A percentile compares a stretch with the other conserved stretches of the same genome.
phyloP scores from a whole-genome alignment of 805 yeast species.

The Jamesozyma rosinii region DNA sequence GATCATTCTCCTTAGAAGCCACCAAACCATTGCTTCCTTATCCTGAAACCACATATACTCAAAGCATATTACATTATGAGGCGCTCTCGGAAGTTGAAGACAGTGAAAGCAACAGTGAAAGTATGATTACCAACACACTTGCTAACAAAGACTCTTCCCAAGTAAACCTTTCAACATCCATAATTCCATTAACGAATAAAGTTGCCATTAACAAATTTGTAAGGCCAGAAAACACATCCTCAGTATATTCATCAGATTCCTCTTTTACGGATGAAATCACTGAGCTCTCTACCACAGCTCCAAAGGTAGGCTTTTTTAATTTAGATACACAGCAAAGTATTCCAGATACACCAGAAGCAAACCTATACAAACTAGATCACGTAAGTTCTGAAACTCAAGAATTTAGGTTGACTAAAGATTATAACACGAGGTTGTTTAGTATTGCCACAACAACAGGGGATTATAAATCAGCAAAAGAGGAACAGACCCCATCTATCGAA shows the following conservation, averaged over 20 bases:
- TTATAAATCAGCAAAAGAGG: constrained; percentile 20
- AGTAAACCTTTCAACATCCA: constrained; percentile 18
- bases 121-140: background rate
- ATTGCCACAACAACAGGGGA: constrained; percentile 21
- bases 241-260: constrained; percentile 22
- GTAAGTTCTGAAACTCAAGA: background rate
- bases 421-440: constrained; percentile 18
- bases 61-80: background rate
- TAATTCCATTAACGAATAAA: constrained; percentile 22
- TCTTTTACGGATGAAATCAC: constrained; percentile 18
- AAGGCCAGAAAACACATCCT: constrained; percentile 4
- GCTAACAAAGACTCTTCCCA: constrained; percentile 7
- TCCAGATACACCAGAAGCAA: constrained; percentile 3
- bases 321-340: constrained; percentile 6
- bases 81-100: background rate
- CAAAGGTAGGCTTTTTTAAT: constrained; percentile 12
- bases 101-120: constrained; percentile 4
- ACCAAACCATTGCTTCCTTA: constrained; percentile 18
- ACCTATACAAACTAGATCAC: background rate
- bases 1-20: constrained; percentile 14
- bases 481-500: background rate
- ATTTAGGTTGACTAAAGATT: constrained; percentile 5
- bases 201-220: constrained; percentile 19
- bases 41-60: background rate
- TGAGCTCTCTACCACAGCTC: constrained; percentile 15